Base-by-base conservation (phyloP, 2,329 filamentous ascomycete species). In the Rugonectria rugulosa region DNA sequence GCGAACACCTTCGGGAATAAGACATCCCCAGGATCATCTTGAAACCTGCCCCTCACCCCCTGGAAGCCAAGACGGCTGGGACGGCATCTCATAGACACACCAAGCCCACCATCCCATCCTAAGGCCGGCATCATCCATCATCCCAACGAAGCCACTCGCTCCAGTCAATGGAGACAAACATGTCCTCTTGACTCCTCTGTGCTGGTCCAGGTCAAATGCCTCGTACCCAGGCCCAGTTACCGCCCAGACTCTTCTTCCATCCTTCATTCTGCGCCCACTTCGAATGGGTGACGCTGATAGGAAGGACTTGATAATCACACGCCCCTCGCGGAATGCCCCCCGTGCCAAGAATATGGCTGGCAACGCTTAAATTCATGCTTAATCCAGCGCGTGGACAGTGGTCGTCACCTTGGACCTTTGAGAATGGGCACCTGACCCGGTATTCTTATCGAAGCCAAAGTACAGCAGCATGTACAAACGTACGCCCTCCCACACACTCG, bases 341-440 rank as follows among this genome's bases (percentile, higher is more conserved):
- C 61, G 64, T 72, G 75, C 75, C 75, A 78, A 78, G 75, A 63
- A 64, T 70, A 71, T 76, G 73, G 73, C 75, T 75, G 72, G 72
- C 72, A 77, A 78, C 75, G 76, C 75, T 78, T 78, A 78, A 78
- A 78, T 77, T 77, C 75, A 78, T 78, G 76, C 76, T 78, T 78
- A 78, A 78, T 77, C 70, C 62, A 70, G 64, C 66, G 57, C 66
- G 56, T 29, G n/a, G n/a, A n/a, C n/a, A n/a, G 29, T 61, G 47
- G 60, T 54, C 46, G 37, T 57, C 53, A 46, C 56, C 55, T 61
- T 61, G 42, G 61, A 20, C 24, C 29, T 14, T 57, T 51, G 36
- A 23, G 56, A 44, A n/a, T n/a, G 45, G 17, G 32, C 62, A 58
- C 59, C 64, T 65, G 62, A 62, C 53, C 57, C 59, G 56, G 46